phyloP scores from a whole-genome alignment of 176 grass and related monocot species.

The Eleusine indica region DNA sequence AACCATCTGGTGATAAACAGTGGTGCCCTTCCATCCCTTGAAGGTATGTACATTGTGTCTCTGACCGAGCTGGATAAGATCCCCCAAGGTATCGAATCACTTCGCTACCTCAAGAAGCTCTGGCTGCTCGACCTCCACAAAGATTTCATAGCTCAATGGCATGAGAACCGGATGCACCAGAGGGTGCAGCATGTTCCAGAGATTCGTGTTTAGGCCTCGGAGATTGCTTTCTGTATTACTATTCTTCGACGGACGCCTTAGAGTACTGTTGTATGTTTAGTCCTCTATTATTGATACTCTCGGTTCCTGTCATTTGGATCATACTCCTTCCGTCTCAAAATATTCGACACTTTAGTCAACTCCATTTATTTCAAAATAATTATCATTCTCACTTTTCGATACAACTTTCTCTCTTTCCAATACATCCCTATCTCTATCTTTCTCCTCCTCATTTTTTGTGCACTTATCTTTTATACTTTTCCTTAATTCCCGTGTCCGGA shows the following conservation, averaged over 20 bases:
- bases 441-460: too few relatives aligned
- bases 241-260: not conserved
- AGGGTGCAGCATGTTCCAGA: slow-evolving; percentile 18
- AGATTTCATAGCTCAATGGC: not conserved
- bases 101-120: slow-evolving; percentile 20
- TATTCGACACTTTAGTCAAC: too few relatives aligned
- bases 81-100: slow-evolving; percentile 14
- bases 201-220: not conserved
- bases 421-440: too few relatives aligned
- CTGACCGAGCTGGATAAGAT: not conserved
- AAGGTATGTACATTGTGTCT: slow-evolving; percentile 8
- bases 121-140: slow-evolving; percentile 10
- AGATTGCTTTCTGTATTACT: not conserved
- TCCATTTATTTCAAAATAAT: too few relatives aligned
- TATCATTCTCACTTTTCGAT: too few relatives aligned
- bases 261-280: too few relatives aligned
- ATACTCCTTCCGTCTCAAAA: too few relatives aligned
- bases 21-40: not conserved
- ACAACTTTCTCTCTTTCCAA: too few relatives aligned
- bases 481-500: too few relatives aligned
- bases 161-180: not conserved
- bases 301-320: too few relatives aligned
- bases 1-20: not conserved
- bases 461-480: too few relatives aligned
- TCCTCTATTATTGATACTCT: too few relatives aligned